phyloP scores from a whole-genome alignment of 805 yeast species.

The Candida sithepensis region DNA sequence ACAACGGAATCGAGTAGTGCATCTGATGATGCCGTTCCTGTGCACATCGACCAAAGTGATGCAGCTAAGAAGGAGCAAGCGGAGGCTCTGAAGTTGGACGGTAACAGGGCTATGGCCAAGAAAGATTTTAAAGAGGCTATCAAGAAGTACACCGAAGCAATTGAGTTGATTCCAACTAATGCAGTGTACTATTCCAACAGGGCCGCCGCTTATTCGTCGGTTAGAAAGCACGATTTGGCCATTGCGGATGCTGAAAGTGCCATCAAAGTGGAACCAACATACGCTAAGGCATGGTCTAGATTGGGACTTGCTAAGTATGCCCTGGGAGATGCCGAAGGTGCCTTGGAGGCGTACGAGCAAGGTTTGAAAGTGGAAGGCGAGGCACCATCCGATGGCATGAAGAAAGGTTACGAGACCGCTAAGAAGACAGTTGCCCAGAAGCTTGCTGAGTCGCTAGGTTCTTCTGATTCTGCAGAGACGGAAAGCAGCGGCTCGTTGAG shows the following conservation, averaged over 20 bases:
- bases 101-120: constrained; percentile 84
- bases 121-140: constrained; percentile 71
- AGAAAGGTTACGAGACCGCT: constrained; percentile 90
- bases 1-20: not conserved
- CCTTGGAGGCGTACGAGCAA: constrained; percentile 84
- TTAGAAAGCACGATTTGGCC: constrained; percentile 71
- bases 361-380: constrained; percentile 89
- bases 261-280: constrained; percentile 68
- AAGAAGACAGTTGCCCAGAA: constrained; percentile 82
- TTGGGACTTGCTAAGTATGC: constrained; percentile 93
- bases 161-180: constrained; percentile 62
- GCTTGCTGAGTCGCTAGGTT: constrained; percentile 41
- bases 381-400: constrained; percentile 82
- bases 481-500: not conserved
- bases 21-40: constrained; percentile 32
- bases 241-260: constrained; percentile 82
- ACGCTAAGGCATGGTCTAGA: constrained; percentile 92
- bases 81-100: constrained; percentile 80
- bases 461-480: constrained; percentile 16
- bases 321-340: constrained; percentile 85
- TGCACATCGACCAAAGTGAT: constrained; percentile 42
- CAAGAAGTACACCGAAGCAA: constrained; percentile 75
- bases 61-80: constrained; percentile 66
- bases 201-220: constrained; percentile 92
- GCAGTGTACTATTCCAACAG: constrained; percentile 89